Evolutionary conservation across 2,329 filamentous ascomycete species (phyloP).

Genomic region (Neopestalotiopsis rosae): DNA sequence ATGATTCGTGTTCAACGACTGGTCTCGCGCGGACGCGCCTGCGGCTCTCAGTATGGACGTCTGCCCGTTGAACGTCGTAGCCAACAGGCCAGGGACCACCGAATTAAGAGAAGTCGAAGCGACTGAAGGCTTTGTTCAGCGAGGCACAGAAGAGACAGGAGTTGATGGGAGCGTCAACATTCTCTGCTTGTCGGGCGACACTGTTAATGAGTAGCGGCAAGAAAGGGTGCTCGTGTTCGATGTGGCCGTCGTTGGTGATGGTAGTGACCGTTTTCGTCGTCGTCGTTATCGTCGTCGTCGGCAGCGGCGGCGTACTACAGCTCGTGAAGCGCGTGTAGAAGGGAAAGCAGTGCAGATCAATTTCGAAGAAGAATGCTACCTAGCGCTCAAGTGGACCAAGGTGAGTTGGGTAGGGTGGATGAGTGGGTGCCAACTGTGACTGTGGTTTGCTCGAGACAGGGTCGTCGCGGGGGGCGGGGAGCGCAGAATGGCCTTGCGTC

Average conservation of each 20-base stretch:
- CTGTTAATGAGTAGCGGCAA: not conserved
- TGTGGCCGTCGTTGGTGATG: no score
- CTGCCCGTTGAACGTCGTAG: not conserved
- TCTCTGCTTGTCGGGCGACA: not conserved
- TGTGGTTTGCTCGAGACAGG: slow-evolving; percentile 9
- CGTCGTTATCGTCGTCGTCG: not conserved
- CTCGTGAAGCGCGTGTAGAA: not conserved
- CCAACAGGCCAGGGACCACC: no score
- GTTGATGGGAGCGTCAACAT: slow-evolving; percentile 7
- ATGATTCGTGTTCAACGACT: not conserved
- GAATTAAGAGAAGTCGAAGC: not conserved
- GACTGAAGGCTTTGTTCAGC: not conserved
- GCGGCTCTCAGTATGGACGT: not conserved
- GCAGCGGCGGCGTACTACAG: not conserved
- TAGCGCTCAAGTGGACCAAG: slow-evolving; percentile 11
- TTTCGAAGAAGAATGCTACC: slow-evolving; percentile 17
- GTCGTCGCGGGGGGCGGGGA: not conserved
- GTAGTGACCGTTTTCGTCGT: not conserved
- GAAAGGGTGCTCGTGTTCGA: not conserved
- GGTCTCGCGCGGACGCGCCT: not conserved
- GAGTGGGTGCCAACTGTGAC: not conserved
- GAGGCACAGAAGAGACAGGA: not conserved
- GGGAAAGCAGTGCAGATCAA: slow-evolving; percentile 14
- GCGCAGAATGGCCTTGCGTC: not conserved
- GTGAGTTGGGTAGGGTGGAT: slow-evolving; percentile 9